Conservation (phyloP, 2,329 filamentous ascomycete genomes). For the Sphaerulina musiva region DNA sequence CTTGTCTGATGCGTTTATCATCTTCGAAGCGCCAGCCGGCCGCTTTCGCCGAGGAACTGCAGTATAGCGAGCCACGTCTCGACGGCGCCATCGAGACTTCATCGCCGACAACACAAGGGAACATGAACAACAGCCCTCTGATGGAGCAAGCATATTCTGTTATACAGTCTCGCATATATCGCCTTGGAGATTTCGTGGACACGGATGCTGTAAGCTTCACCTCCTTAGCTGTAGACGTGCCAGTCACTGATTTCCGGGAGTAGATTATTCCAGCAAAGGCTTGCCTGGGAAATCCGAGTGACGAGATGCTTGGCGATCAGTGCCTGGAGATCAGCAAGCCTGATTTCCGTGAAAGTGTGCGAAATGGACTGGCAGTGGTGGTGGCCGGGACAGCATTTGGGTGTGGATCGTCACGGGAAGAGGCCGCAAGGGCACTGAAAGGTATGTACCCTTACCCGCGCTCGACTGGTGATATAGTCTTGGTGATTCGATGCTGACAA, state of each 20-base stretch:
- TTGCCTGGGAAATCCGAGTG: background rate
- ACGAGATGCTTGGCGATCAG: constrained; percentile 8
- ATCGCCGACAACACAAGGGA: background rate
- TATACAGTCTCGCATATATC: background rate
- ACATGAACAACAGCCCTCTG: background rate
- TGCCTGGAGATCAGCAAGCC: constrained; percentile 9
- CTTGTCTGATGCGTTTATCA: background rate
- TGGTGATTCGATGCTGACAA: no score
- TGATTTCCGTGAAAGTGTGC: constrained; percentile 7
- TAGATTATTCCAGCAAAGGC: constrained; percentile 1
- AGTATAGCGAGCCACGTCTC: background rate
- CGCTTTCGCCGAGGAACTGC: background rate
- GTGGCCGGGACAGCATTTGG: constrained; percentile 14
- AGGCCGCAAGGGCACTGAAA: constrained; percentile 9
- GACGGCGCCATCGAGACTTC: background rate
- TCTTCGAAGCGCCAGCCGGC: background rate
- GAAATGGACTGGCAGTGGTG: constrained; percentile 2
- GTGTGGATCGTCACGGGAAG: constrained; percentile 10
- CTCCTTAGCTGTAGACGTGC: no score
- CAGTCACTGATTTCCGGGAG: no score
- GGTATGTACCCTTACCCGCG: background rate
- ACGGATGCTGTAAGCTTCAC: background rate
- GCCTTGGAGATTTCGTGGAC: constrained; percentile 11
- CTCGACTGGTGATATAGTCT: no score
- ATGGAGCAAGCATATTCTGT: background rate